Base-by-base conservation (phyloP, 2,329 filamentous ascomycete genomes). In the Mycosphaerelloides madeirae region DNA sequence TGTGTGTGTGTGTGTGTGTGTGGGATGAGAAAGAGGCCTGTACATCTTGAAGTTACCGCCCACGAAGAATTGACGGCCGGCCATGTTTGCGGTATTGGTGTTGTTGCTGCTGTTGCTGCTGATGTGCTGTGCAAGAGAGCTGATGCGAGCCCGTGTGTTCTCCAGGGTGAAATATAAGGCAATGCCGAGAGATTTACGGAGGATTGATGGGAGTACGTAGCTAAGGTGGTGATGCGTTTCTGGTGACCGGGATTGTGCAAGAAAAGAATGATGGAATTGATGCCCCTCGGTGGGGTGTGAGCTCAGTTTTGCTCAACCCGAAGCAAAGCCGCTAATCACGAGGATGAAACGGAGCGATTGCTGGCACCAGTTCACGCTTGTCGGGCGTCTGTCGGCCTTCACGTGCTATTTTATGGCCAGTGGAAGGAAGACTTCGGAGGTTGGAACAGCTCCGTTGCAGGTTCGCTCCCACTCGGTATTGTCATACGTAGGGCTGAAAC, bases 21-120 rank as follows among this genome's bases (percentile, higher is more conserved):
- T 20, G 41, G 41, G 32, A 55, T 49, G 60, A 49, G 54, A 42
- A 29, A 40, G 43, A 49, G 51, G 25, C 47, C 35, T 29, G 67
- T 75, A 95, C 90, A 97, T 97, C 81, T 98, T 97, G 78, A 97
- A 97, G 84, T 98, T 98, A 46, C 60, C 59, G 53, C 63, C 63
- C 50, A 68, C 65, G 57, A 68, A 68, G 63, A 68, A 68, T 64
- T 68, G 65, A 51, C 65, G 65, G 22, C 22, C 22, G 52, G 58
- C 57, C 65, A 68, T 68, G 52, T 48, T 62, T 59, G 59, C 56
- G 56, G 56, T 58, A 29, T 34, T 46, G 29, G 13, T 11, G 33
- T 37, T 31, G 33, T 22, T 9, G 13, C 31, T 32, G 13, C 31
- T 32, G 31, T n/a, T 32, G 31, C 15, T 32, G 13, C 31, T 14